phyloP scores from a whole-genome alignment of 73 alveolate genomes.

The Tetrahymena borealis region DNA sequence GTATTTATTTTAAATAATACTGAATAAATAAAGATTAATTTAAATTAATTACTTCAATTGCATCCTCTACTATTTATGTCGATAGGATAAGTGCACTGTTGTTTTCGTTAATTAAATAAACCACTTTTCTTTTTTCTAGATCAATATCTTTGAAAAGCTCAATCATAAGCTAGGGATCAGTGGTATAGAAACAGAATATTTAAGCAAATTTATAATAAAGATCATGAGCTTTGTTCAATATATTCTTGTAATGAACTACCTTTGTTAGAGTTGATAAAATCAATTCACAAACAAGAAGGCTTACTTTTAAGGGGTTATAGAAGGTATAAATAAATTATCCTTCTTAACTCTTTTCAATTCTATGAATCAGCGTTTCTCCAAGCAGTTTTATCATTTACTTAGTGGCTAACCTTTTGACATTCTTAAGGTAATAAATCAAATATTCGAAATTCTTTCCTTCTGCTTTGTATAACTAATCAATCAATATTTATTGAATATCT shows the following conservation, averaged over 20 bases:
- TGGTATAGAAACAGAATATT: background rate
- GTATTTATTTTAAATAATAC: background rate
- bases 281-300: background rate
- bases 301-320: background rate
- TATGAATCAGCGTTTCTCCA: background rate
- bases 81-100: background rate
- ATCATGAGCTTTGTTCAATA: background rate
- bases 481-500: background rate
- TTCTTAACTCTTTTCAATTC: background rate
- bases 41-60: background rate
- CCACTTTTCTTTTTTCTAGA: background rate
- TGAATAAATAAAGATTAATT: too few relatives aligned
- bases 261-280: background rate
- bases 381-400: background rate
- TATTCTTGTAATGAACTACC: background rate
- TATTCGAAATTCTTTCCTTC: background rate
- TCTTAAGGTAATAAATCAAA: background rate
- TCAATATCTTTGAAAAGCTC: background rate
- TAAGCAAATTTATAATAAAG: background rate
- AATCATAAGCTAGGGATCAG: background rate
- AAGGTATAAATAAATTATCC: background rate
- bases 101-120: background rate
- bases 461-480: background rate
- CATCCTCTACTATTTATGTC: background rate
- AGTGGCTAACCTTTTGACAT: background rate